phyloP scores from a whole-genome alignment of 1,284 basidiomycete species.

The Pulchroboletus neoregius region DNA sequence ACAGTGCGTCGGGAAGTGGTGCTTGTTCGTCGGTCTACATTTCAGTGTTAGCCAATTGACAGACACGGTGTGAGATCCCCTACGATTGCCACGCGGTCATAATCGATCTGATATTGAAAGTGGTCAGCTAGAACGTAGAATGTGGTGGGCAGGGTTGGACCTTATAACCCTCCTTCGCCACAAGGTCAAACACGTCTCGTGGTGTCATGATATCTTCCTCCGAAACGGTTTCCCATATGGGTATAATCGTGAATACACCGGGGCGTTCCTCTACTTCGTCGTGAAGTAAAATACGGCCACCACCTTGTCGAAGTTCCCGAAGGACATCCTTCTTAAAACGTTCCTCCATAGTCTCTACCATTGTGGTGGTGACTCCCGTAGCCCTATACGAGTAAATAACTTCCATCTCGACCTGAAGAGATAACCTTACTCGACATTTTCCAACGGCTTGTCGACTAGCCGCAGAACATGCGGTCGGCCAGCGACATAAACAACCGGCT shows the following conservation, averaged over 20 bases:
- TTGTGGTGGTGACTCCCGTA: constrained; percentile 88
- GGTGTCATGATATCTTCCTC: constrained; percentile 94
- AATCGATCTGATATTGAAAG: constrained; percentile 65
- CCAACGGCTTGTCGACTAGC: constrained; percentile 83
- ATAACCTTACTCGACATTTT: constrained; percentile 82
- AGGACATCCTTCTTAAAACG: constrained; percentile 90
- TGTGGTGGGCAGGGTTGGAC: constrained; percentile 30
- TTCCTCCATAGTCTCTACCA: constrained; percentile 92
- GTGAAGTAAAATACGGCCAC: constrained; percentile 86
- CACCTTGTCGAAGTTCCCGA: constrained; percentile 68
- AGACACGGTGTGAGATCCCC: constrained; percentile 24
- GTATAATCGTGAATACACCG: constrained; percentile 84
- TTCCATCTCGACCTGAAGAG: neutral
- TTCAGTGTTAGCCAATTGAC: constrained; percentile 6
- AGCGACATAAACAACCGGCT: constrained; percentile 90
- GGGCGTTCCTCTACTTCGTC: constrained; percentile 95
- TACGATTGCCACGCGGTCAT: constrained; percentile 83
- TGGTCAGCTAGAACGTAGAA: constrained; percentile 9
- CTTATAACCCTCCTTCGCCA: constrained; percentile 74
- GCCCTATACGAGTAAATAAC: constrained; percentile 49
- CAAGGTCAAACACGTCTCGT: constrained; percentile 74
- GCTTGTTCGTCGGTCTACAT: constrained; percentile 92
- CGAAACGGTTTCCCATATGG: constrained; percentile 83
- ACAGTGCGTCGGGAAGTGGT: constrained; percentile 82
- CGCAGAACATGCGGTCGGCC: constrained; percentile 92